Base-by-base conservation (phyloP, 306 rosid species). In the Astragalus glycyphyllos region DNA sequence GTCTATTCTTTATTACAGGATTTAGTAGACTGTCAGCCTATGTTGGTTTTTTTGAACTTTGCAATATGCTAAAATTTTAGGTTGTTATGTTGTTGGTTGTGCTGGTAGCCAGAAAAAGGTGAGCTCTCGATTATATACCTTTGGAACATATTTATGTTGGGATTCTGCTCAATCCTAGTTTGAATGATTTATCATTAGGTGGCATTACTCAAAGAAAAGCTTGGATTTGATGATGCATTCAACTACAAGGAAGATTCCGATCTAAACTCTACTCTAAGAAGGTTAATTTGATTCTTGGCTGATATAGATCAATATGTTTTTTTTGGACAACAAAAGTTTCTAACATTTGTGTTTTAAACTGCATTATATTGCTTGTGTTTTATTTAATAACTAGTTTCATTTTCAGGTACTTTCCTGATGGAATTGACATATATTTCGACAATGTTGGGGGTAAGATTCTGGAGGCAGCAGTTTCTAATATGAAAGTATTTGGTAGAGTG, bases 61-160 rank as follows among this genome's bases (percentile, higher is more conserved):
- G 89, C 63, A 85, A 40, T 88, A 76, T 7, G 92, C 96, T 6
- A 91, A 86, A 57, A 80, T 77, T 12, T 75, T 72, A 2, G 96
- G 96, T 53, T 91, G 97, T 73, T 83, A 88, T 44, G 97, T 88
- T 49, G 92, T 91, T 72, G 97, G 96, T 5, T 80, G 78, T 44
- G 88, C 88, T 26, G 86, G 92, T 45, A 84, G 69, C 71, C 68
- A 83, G 4, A 51, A 83, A 63, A 91, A 91, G 96, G 97, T 90
- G 2, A 40, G 9, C 0, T 42, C 3, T 12, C 12, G 12, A 47
- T 65, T 65, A 23, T 45, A 12, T 13, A 11, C 11, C 32, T 53
- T 17, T 20, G n/a, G 17, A 42, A 26, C 31, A 26, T 26, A 4
- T 54, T 8, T 15, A 34, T 29, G n/a, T 13, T 37, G 35, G 49